Base-by-base conservation (phyloP, 164 flowering plant genomes). In the Magnolia changhungtana region DNA sequence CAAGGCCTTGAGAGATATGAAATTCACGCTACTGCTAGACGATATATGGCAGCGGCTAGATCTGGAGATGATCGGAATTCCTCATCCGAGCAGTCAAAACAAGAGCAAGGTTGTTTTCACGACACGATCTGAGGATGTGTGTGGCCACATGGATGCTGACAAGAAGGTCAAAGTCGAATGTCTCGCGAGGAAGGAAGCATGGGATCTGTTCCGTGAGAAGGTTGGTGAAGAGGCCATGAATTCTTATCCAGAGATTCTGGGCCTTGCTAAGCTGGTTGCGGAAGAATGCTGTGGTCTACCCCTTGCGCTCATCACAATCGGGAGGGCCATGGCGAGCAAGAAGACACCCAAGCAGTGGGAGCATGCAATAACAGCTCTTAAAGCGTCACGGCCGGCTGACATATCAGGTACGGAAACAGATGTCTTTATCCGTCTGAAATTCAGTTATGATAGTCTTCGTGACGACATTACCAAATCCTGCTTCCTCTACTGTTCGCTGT, bases 251-350 rank as follows among this genome's bases (percentile, higher is more conserved):
- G 18, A 10, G 16, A 29, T 31, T 21, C 14, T 18, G 63, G 52
- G 19, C 1, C 71, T 50, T 49, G 79, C 79, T 7, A 20, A 77
- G 20, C 49, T 3, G 3, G 8, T 77, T 19, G 64, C 51, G 0
- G 5, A 66, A 10, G 61, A 67, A 16, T 77, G 79, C 27, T 45
- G 72, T 16, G 75, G 79, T 23, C 20, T 77, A 24, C 75, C 75
- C 9, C 79, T 77, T 50, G 71, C 64, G 4, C 49, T 76, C 20
- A 9, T 71, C 23, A 71, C 68, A 10, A 24, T 71, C 1, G 78
- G 69, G n/a, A 20, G 79, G 29, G 71, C 71, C 8, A 77, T 77
- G 79, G 69, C 79, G 4, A 64, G 19, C 75, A 72, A 72, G 69
- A 27, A 10, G 50, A 65, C 64, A 9, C 14, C 24, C 1, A 61